Evolutionary conservation across 345 rosid species (phyloP).

Genomic region (Passiflora organensis): DNA sequence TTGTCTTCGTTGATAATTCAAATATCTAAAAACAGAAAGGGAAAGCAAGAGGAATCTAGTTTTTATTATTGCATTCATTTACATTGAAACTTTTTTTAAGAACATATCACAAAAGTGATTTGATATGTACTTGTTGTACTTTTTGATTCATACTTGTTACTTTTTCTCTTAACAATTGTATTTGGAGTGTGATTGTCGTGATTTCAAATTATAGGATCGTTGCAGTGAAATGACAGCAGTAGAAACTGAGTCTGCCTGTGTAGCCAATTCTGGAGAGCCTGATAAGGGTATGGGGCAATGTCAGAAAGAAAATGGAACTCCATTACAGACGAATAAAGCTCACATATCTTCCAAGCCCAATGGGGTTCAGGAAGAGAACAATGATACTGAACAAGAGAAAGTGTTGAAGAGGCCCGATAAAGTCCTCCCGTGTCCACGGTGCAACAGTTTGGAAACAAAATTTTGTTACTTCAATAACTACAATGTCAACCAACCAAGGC

Average conservation of each 20-base stretch:
- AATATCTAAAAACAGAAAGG: background rate
- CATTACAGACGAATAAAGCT: constrained; percentile 15
- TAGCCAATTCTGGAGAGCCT: constrained; percentile 13
- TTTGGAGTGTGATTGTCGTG: background rate
- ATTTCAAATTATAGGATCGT: constrained; percentile 23
- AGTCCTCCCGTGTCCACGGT: constrained; percentile 84
- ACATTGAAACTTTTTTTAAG: too few species aligned
- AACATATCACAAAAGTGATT: too few species aligned
- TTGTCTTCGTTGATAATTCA: background rate
- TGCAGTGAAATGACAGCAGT: constrained; percentile 18
- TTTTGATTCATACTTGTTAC: too few species aligned
- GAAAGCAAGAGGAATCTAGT: background rate
- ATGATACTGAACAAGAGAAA: constrained; percentile 44
- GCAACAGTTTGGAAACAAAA: constrained; percentile 91
- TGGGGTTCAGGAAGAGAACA: constrained; percentile 46
- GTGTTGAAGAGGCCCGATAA: constrained; percentile 77
- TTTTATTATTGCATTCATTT: too few species aligned
- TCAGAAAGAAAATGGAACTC: constrained; percentile 18
- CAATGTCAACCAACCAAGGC: constrained; percentile 88
- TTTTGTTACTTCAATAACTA: constrained; percentile 95
- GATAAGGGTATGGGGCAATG: constrained; percentile 13
- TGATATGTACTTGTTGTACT: too few species aligned
- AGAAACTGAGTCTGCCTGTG: constrained; percentile 13
- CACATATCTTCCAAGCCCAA: constrained; percentile 25
- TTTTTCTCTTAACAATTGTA: too few species aligned